A percentile compares a stretch with the other conserved stretches of the same genome.
These are phyloP conservation scores for Scedosporium aurantiacum DNA, from an alignment of 2,329 filamentous ascomycete species.

Conservation along the genomic window DNA sequence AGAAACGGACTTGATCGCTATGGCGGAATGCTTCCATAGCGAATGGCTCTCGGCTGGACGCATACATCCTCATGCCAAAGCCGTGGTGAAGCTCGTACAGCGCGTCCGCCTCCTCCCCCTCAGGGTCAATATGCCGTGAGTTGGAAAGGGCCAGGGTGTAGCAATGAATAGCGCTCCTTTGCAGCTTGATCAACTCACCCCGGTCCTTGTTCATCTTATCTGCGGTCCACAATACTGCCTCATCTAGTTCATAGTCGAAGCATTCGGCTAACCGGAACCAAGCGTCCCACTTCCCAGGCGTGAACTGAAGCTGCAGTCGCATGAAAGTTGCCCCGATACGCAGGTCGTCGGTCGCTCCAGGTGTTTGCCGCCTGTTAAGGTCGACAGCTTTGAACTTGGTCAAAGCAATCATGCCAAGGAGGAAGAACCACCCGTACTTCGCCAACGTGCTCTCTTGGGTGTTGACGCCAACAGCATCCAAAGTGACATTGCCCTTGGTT, in stretches of 20 bases:
- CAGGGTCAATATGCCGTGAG: slow-evolving; percentile 32
- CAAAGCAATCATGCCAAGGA: slow-evolving; percentile 78
- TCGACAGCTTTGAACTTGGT: slow-evolving; percentile 67
- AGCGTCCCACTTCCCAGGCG: slow-evolving; percentile 72
- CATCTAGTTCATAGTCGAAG: slow-evolving; percentile 79
- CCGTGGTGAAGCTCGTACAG: slow-evolving; percentile 49
- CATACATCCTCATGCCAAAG: slow-evolving; percentile 51
- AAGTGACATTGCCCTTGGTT: slow-evolving; percentile 64
- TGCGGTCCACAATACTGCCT: slow-evolving; percentile 77
- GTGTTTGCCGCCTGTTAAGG: slow-evolving; percentile 63
- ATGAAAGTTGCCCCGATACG: slow-evolving; percentile 73
- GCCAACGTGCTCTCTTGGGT: slow-evolving; percentile 61
- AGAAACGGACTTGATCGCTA: slow-evolving; percentile 44
- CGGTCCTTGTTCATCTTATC: slow-evolving; percentile 85
- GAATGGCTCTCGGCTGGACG: slow-evolving; percentile 50
- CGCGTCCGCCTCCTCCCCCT: slow-evolving; percentile 33
- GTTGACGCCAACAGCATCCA: slow-evolving; percentile 61
- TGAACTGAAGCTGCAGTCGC: slow-evolving; percentile 72
- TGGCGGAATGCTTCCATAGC: slow-evolving; percentile 52
- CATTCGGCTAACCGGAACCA: slow-evolving; percentile 85
- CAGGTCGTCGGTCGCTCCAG: slow-evolving; percentile 72
- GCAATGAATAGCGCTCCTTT: slow-evolving; percentile 74
- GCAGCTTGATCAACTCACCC: slow-evolving; percentile 60
- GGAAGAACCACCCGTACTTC: slow-evolving; percentile 80
- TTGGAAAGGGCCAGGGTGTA: slow-evolving; percentile 52